These are phyloP conservation scores for Brasenia schreberi DNA, from an alignment of 164 flowering plant species.

Conservation along the genomic window DNA sequence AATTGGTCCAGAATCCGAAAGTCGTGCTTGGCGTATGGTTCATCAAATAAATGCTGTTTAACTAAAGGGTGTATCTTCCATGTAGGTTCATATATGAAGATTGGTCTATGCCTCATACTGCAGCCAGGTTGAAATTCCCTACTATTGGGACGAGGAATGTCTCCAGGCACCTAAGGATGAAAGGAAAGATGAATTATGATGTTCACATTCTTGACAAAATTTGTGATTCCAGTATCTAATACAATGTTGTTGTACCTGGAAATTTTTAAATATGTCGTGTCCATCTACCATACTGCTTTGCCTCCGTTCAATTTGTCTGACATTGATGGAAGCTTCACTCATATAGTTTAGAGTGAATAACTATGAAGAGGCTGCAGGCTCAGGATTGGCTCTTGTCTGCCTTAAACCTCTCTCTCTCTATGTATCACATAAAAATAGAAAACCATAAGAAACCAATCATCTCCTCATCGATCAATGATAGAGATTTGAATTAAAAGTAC, in stretches of 20 bases:
- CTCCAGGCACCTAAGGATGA: slow-evolving; percentile 43
- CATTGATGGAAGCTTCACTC: not conserved
- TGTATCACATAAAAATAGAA: too few relatives aligned
- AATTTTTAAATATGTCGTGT: too few relatives aligned
- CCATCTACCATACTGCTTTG: not conserved
- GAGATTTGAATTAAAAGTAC: too few relatives aligned
- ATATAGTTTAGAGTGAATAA: not conserved
- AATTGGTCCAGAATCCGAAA: not conserved
- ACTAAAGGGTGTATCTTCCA: not conserved
- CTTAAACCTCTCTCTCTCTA: too few relatives aligned
- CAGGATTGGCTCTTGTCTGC: too few relatives aligned
- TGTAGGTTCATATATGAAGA: slow-evolving; percentile 74
- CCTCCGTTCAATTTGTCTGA: not conserved
- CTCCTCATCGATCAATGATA: too few relatives aligned
- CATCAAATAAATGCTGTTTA: not conserved
- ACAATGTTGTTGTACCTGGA: not conserved
- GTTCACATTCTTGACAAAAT: not conserved
- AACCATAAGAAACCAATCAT: too few relatives aligned
- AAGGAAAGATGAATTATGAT: slow-evolving; percentile 36
- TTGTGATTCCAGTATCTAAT: not conserved
- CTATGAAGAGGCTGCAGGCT: not conserved
- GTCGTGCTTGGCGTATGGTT: too few relatives aligned
- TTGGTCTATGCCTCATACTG: slow-evolving; percentile 88
- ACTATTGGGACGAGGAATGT: slow-evolving; percentile 78
- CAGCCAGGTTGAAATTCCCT: slow-evolving; percentile 72